phyloP scores from a whole-genome alignment of 768 basidiomycete species.

The Asterophora lycoperdoides region DNA sequence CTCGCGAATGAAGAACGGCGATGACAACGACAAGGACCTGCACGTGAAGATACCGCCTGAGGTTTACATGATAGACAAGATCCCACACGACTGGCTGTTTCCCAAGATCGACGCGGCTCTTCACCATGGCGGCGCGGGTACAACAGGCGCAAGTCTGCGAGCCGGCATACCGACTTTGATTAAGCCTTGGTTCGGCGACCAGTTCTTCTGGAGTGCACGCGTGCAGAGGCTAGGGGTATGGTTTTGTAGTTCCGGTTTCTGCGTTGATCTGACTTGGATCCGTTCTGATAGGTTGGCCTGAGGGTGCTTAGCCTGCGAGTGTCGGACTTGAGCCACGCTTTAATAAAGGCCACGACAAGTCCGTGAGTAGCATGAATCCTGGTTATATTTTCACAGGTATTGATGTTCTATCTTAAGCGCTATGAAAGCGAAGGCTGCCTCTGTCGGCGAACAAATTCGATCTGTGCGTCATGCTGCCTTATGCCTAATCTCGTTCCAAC shows the following conservation, averaged over 20 bases:
- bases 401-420: slow-evolving; percentile 25
- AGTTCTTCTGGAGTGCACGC: slow-evolving; percentile 62
- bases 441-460: slow-evolving; percentile 33
- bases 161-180: slow-evolving; percentile 65
- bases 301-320: slow-evolving; percentile 43
- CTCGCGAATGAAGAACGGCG: slow-evolving; percentile 42
- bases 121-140: slow-evolving; percentile 71
- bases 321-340: slow-evolving; percentile 47
- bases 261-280: not conserved
- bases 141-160: slow-evolving; percentile 62
- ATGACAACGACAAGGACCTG: slow-evolving; percentile 28
- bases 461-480: slow-evolving; percentile 25
- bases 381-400: not conserved
- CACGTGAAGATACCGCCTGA: slow-evolving; percentile 47
- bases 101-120: slow-evolving; percentile 56
- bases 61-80: slow-evolving; percentile 54
- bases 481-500: not conserved
- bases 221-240: slow-evolving; percentile 59
- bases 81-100: slow-evolving; percentile 68
- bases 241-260: not conserved
- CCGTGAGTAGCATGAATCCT: slow-evolving; percentile 30
- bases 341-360: slow-evolving; percentile 51
- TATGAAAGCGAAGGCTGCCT: slow-evolving; percentile 60
- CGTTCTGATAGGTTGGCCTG: slow-evolving; percentile 42
- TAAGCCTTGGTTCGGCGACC: slow-evolving; percentile 70